Percentiles rank a stretch among this genome's conserved stretches.
These are phyloP conservation scores for Syncephalis fuscata DNA, from an alignment of 371 early-diverging fungal genomes.

Conservation along the genomic window DNA sequence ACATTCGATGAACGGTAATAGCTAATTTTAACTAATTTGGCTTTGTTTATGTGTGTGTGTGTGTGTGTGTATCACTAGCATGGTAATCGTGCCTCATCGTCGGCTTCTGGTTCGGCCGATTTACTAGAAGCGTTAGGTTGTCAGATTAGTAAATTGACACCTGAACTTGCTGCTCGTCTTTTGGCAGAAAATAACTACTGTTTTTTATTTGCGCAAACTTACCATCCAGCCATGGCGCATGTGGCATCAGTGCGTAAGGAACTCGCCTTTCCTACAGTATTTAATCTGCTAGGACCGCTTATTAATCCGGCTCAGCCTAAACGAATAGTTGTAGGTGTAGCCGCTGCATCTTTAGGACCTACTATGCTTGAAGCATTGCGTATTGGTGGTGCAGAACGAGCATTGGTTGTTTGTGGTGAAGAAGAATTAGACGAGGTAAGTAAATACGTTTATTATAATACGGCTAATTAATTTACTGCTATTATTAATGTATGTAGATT, in stretches of 20 bases:
- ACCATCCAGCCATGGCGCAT: slow-evolving; percentile 83
- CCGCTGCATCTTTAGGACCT: slow-evolving; percentile 53
- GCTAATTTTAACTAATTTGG: too few relatives aligned
- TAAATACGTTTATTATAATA: too few relatives aligned
- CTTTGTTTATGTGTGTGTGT: too few relatives aligned
- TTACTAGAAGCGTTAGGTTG: slow-evolving; percentile 76
- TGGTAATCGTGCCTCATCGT: slow-evolving; percentile 90
- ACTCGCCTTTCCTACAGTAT: slow-evolving; percentile 83
- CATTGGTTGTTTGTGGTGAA: slow-evolving; percentile 73
- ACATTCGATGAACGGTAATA: not conserved
- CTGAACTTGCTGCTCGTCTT: slow-evolving; percentile 41
- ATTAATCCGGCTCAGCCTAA: slow-evolving; percentile 75
- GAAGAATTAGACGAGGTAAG: slow-evolving; percentile 53
- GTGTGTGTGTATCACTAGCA: slow-evolving; percentile 30
- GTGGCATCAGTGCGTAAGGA: slow-evolving; percentile 66
- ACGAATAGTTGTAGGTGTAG: slow-evolving; percentile 80
- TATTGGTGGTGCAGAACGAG: slow-evolving; percentile 47
- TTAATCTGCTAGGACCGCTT: slow-evolving; percentile 90
- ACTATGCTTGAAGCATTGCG: slow-evolving; percentile 73
- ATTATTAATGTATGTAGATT: slow-evolving; percentile 20
- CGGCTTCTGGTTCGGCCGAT: slow-evolving; percentile 88
- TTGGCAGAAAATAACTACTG: slow-evolving; percentile 61
- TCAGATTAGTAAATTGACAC: slow-evolving; percentile 39
- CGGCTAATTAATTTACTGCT: slow-evolving; percentile 11
- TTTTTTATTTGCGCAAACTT: slow-evolving; percentile 82